A percentile compares a stretch with the other conserved stretches of the same genome.
phyloP scores from a whole-genome alignment of 345 rosid species.

The Pugionium cornutum region DNA sequence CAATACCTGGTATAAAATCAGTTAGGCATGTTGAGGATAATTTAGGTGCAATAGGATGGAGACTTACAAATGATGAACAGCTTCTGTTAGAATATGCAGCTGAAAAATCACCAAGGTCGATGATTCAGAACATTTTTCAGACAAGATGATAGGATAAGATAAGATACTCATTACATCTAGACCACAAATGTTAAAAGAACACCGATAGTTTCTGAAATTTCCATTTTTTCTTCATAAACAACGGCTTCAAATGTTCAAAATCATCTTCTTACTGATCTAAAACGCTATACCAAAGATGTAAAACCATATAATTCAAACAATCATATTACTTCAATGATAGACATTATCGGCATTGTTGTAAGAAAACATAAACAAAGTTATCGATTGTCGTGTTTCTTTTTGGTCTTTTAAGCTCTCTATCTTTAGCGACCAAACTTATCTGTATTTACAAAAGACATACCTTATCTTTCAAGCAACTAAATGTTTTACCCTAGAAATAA shows the following conservation, averaged over 20 bases:
- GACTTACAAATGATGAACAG: conserved; percentile 62
- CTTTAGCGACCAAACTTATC: conserved; percentile 24
- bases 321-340: neutral
- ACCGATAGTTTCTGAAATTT: neutral
- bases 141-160: conserved; percentile 46
- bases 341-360: conserved; percentile 12
- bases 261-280: too few species aligned
- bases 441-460: conserved; percentile 25
- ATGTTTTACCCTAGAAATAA: conserved; percentile 26
- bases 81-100: conserved; percentile 76
- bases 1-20: conserved; percentile 85
- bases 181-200: conserved; percentile 13
- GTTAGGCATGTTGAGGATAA: conserved; percentile 75
- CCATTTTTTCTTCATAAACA: too few species aligned
- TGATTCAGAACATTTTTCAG: conserved; percentile 92
- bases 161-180: neutral
- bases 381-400: conserved; percentile 19
- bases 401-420: conserved; percentile 16
- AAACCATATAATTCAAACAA: neutral
- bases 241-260: too few species aligned
- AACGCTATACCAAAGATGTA: too few species aligned
- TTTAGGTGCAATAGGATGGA: conserved; percentile 85
- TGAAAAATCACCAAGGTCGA: conserved; percentile 58
- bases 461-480: conserved; percentile 40
- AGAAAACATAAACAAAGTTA: conserved; percentile 30